Percentiles rank a stretch among this genome's conserved stretches.
phyloP scores from a whole-genome alignment of 352 stramenopile genomes.

The Phytophthora ramorum region DNA sequence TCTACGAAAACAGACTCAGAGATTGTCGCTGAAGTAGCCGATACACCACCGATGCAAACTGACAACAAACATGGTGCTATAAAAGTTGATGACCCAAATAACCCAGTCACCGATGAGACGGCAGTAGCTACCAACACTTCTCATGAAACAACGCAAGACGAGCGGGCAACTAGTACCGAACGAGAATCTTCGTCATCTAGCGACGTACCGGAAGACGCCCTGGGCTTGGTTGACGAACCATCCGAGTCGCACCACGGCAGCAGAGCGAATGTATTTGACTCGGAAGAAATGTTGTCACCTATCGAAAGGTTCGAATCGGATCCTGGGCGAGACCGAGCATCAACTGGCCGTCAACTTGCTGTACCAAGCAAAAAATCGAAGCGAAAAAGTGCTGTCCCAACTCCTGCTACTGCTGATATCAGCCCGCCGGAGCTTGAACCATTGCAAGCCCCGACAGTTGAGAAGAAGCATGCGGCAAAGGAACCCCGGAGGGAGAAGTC shows the following conservation, averaged over 20 bases:
- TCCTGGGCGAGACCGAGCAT: slow-evolving; percentile 17
- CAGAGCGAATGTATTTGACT: slow-evolving; percentile 4
- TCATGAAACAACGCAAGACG: not conserved
- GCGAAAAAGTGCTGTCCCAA: slow-evolving; percentile 12
- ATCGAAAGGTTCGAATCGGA: slow-evolving; percentile 36
- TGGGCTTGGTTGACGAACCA: slow-evolving; percentile 3
- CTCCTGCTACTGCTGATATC: slow-evolving; percentile 4
- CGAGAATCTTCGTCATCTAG: slow-evolving; percentile 24
- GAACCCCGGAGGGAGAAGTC: slow-evolving; percentile 64
- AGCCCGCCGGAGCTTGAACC: not conserved
- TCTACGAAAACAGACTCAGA: not conserved
- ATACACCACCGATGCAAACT: not conserved
- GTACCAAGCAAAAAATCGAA: slow-evolving; percentile 27
- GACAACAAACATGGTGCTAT: not conserved
- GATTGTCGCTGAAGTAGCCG: not conserved
- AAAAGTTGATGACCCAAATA: not conserved
- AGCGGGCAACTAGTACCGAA: slow-evolving; percentile 10
- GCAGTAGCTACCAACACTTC: not conserved
- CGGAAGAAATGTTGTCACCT: slow-evolving; percentile 13
- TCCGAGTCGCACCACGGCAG: not conserved
- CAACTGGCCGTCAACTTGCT: slow-evolving; percentile 7
- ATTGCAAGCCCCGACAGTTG: slow-evolving; percentile 4
- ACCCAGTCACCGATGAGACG: not conserved
- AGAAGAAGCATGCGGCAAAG: slow-evolving; percentile 46
- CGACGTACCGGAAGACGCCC: slow-evolving; percentile 12